A percentile compares a stretch with the other conserved stretches of the same genome.
Evolutionary conservation across 306 rosid genomes (phyloP).

Genomic region (Senna siamea): DNA sequence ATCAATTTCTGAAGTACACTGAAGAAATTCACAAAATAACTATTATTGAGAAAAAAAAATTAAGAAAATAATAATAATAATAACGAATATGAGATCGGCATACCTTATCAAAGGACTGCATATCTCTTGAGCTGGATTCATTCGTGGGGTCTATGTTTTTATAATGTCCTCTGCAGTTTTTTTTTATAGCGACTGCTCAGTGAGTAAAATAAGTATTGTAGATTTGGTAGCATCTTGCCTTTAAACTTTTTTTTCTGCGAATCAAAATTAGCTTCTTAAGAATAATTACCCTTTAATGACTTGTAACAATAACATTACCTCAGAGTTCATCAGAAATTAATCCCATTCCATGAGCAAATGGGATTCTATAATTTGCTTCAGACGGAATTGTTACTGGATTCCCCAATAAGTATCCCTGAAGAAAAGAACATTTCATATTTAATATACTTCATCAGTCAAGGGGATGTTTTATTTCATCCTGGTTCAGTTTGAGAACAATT

Average conservation of each 20-base stretch:
- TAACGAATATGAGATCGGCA: no score
- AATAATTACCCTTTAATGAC: no score
- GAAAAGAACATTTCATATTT: neutral
- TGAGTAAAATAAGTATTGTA: no score
- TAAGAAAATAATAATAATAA: neutral
- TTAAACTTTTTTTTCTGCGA: no score
- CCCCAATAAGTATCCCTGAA: constrained; percentile 69
- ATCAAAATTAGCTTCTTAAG: no score
- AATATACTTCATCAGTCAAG: neutral
- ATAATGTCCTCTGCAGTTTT: constrained; percentile 60
- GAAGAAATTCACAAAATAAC: neutral
- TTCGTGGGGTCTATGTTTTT: constrained; percentile 35
- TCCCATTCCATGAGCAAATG: no score
- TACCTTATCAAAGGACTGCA: constrained; percentile 38
- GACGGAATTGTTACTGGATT: constrained; percentile 39
- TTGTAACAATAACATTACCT: no score
- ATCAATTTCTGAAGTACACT: constrained; percentile 51
- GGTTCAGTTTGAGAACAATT: no score
- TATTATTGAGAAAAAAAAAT: neutral
- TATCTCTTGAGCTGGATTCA: constrained; percentile 43
- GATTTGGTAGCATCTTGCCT: no score
- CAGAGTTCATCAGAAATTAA: no score
- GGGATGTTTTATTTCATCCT: neutral
- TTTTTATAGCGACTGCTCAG: constrained; percentile 51
- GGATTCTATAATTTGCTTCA: no score